Conservation (phyloP, 805 yeast genomes). For the Dipodascus geniculatus region DNA sequence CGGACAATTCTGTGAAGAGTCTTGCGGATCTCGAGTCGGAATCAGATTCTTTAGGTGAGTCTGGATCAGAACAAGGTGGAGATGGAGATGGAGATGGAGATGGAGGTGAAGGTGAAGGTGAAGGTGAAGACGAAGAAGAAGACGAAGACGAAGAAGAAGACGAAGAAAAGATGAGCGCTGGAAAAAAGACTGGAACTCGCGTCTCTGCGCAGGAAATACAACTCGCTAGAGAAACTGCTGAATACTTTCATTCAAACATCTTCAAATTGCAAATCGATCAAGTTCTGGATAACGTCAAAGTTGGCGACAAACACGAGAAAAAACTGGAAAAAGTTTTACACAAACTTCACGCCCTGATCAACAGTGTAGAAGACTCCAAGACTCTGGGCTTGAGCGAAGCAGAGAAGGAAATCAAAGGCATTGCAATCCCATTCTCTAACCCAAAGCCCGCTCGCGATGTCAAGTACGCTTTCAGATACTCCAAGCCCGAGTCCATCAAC, state of each 20-base stretch:
- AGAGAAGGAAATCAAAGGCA: slow-evolving; percentile 38
- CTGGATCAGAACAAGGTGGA: background rate
- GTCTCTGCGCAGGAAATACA: slow-evolving; percentile 71
- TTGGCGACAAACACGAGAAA: slow-evolving; percentile 56
- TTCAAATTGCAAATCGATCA: slow-evolving; percentile 94
- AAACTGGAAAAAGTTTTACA: slow-evolving; percentile 67
- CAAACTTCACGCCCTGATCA: slow-evolving; percentile 55
- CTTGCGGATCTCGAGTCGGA: background rate
- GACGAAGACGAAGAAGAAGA: slow-evolving; percentile 17
- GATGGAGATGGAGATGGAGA: slow-evolving; percentile 10
- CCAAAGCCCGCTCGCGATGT: slow-evolving; percentile 61
- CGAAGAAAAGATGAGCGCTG: slow-evolving; percentile 5
- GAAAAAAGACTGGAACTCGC: slow-evolving; percentile 4
- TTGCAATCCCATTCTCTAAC: slow-evolving; percentile 76
- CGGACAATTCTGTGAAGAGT: background rate
- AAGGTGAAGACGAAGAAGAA: slow-evolving; percentile 23
- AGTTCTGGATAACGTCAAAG: slow-evolving; percentile 62
- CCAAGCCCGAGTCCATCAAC: slow-evolving; percentile 61
- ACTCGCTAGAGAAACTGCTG: slow-evolving; percentile 86
- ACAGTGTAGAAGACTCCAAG: slow-evolving; percentile 46
- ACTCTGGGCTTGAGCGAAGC: slow-evolving; percentile 45
- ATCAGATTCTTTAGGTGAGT: background rate
- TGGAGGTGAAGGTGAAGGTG: slow-evolving; percentile 16
- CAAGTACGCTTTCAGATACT: slow-evolving; percentile 60
- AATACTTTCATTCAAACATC: slow-evolving; percentile 85